phyloP scores from a whole-genome alignment of 306 rosid genomes.

The Malus domestica region ASM211411v1 NC_041799.1:13821501-13822000 shows the following conservation, averaged over 20 bases:
- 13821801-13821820: constrained; percentile 66
- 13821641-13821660: neutral
- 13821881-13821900: constrained; percentile 57
- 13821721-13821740: constrained; percentile 73
- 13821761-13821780: constrained; percentile 66
- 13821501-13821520: neutral
- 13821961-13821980: constrained; percentile 78
- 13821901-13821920: constrained; percentile 29
- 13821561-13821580: neutral
- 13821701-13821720: constrained; percentile 39
- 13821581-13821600: too few species aligned
- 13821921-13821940: neutral
- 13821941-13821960: constrained; percentile 42
- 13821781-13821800: constrained; percentile 73
- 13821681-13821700: constrained; percentile 1
- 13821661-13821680: neutral
- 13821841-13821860: constrained; percentile 68
- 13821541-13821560: neutral
- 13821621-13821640: neutral
- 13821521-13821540: neutral
- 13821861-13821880: constrained; percentile 69
- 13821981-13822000: constrained; percentile 89
- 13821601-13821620: constrained; percentile 2
- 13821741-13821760: constrained; percentile 61
- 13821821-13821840: constrained; percentile 59